Evolutionary conservation across 768 basidiomycete genomes (phyloP), one percentile per base, ranked within the genome.

Genomic region (Naganishia randhawae): DNA sequence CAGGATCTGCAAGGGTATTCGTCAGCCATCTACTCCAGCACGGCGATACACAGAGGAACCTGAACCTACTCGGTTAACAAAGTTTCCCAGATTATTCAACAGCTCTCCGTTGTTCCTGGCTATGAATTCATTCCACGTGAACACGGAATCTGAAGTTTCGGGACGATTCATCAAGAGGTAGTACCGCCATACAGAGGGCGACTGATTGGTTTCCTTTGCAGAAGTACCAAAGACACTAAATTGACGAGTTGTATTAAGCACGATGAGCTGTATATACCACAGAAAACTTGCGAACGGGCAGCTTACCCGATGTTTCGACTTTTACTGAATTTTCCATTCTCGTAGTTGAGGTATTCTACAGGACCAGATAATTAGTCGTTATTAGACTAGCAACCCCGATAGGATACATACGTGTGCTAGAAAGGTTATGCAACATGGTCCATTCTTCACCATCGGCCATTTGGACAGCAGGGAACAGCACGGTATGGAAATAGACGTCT

Each of bases 301-400:
- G 65, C 76, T 57, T 67, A 77, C 76, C 95, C 96, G 65, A 95
- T 89, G 72, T 93, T 92, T 72, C 90, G 87, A 75, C 92, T 93
- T 82, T 99, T 99, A 48, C 93, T 96, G 84, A 99, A 99, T 78
- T 99, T 99, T 42, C 94, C 94, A 31, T 92, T 91, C 78, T 99
- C 96, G 80, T 98, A 98, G 76, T 98, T 97, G 73, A 98, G 83
- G 78, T 94, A 97, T 79, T 99, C 95, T 95, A 73, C 33, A 61
- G 2, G 16, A 5, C 22, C 8, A 39, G 31, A 8, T 6, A 4
- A 17, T 50, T n/a, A 50, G 19, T 63, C 9, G 22, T n/a, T 19
- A n/a, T 41, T 35, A 13, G 1, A 50, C 9, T 3, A 8, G n/a
- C 0, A 33, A 35, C 1, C 6, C 3, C 54, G 33, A 19, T n/a